Percentiles rank a stretch among this genome's conserved stretches.
These are phyloP conservation scores for Arxiozyma bovina DNA, from an alignment of 1,139 yeast species.

Conservation along the genomic window DNA sequence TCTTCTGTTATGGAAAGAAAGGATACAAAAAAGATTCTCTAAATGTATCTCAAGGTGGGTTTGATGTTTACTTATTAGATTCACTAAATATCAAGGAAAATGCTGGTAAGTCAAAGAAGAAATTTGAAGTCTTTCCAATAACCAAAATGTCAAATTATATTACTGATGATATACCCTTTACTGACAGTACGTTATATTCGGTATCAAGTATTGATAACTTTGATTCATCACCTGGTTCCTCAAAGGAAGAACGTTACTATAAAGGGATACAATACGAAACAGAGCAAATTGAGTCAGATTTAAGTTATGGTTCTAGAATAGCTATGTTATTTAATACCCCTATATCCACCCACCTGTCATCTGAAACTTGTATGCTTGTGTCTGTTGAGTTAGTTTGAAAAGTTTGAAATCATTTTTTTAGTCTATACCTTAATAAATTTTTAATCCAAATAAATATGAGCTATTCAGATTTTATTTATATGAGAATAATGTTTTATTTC, in stretches of 20 bases:
- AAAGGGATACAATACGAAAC: neutral
- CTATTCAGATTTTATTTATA: no score
- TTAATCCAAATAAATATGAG: no score
- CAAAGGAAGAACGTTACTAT: neutral
- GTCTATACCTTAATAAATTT: no score
- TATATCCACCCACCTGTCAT: neutral
- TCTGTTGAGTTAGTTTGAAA: neutral
- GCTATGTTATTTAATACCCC: neutral
- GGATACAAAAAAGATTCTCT: conserved; percentile 6
- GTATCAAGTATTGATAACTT: neutral
- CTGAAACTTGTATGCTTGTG: neutral
- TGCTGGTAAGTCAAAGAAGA: neutral
- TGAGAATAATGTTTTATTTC: no score
- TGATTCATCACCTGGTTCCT: neutral
- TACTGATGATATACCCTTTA: neutral
- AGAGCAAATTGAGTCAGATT: neutral
- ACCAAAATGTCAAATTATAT: neutral
- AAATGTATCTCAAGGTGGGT: conserved; percentile 10
- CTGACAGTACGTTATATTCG: neutral
- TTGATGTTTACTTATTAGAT: conserved; percentile 15
- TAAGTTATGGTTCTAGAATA: neutral
- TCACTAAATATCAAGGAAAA: neutral
- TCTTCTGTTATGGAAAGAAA: conserved; percentile 20
- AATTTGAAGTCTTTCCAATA: neutral
- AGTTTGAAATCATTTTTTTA: no score